Percentiles rank a stretch among this genome's conserved stretches.
These are phyloP conservation scores for Leccinum fibrillosum DNA, from an alignment of 768 basidiomycete genomes.

Conservation along the genomic window DNA sequence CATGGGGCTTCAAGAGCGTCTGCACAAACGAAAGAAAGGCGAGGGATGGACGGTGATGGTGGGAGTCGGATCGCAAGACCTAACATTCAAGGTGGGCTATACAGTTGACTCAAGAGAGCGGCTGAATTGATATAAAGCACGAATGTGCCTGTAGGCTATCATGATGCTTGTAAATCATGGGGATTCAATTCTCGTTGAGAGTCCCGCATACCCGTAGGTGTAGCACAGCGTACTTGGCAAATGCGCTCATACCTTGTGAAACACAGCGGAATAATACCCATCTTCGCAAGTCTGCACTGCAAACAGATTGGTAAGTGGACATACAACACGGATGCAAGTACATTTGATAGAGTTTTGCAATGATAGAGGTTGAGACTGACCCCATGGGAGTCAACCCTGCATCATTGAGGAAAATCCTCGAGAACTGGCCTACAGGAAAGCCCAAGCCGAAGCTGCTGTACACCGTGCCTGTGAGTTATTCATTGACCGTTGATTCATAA, in stretches of 20 bases:
- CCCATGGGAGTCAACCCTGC: slow-evolving; percentile 56
- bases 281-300: slow-evolving; percentile 49
- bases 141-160: slow-evolving; percentile 46
- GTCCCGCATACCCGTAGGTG: slow-evolving; percentile 60
- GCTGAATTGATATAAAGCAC: background rate
- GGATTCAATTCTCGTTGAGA: slow-evolving; percentile 74
- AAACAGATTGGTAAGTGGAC: slow-evolving; percentile 47
- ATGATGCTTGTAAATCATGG: slow-evolving; percentile 65
- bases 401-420: slow-evolving; percentile 56
- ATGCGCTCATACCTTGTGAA: background rate
- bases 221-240: background rate
- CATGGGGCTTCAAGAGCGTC: slow-evolving; percentile 56
- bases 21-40: slow-evolving; percentile 55
- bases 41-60: slow-evolving; percentile 70
- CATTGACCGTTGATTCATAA: background rate
- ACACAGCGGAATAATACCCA: slow-evolving; percentile 55
- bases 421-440: slow-evolving; percentile 64
- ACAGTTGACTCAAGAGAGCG: background rate
- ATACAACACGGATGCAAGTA: background rate
- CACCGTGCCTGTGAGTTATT: slow-evolving; percentile 54
- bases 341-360: slow-evolving; percentile 24
- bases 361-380: slow-evolving; percentile 69
- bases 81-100: slow-evolving; percentile 67
- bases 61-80: slow-evolving; percentile 77
- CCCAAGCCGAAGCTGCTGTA: slow-evolving; percentile 72